Conservation (phyloP, 2,329 filamentous ascomycete species). For the Xenoacremonium recifei region DNA sequence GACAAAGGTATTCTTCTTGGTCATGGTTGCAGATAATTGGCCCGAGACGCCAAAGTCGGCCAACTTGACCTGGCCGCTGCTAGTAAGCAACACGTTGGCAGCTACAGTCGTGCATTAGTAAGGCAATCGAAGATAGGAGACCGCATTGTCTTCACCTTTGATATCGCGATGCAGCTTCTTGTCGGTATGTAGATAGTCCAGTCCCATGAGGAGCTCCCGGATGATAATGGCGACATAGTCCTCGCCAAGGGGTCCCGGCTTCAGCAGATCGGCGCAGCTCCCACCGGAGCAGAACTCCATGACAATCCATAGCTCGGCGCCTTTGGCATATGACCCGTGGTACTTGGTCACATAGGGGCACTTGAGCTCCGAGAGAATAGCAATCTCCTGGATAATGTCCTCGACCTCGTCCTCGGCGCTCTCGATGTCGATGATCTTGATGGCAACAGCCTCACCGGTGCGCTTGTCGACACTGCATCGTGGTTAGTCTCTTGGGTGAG, state of each 20-base stretch:
- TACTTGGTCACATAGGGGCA: slow-evolving; percentile 98
- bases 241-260: slow-evolving; percentile 85
- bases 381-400: slow-evolving; percentile 98
- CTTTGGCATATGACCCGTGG: slow-evolving; percentile 94
- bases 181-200: slow-evolving; percentile 92
- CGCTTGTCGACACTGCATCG: slow-evolving; percentile 82
- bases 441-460: slow-evolving; percentile 90
- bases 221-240: slow-evolving; percentile 97
- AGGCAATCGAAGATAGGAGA: neutral
- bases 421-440: slow-evolving; percentile 98
- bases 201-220: slow-evolving; percentile 80
- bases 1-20: slow-evolving; percentile 98
- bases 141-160: slow-evolving; percentile 62
- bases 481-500: slow-evolving; percentile 5
- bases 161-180: slow-evolving; percentile 97
- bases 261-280: slow-evolving; percentile 94
- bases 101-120: slow-evolving; percentile 48
- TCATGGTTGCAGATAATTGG: slow-evolving; percentile 96
- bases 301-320: slow-evolving; percentile 96
- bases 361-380: slow-evolving; percentile 92
- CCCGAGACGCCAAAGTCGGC: slow-evolving; percentile 97
- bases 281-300: slow-evolving; percentile 99
- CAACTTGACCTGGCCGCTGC: slow-evolving; percentile 93
- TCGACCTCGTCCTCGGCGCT: slow-evolving; percentile 99
- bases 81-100: slow-evolving; percentile 85